Percentiles rank a stretch among this genome's conserved stretches.
Conservation (phyloP, 2,329 filamentous ascomycete species). For the Diaporthe sp. region DNA sequence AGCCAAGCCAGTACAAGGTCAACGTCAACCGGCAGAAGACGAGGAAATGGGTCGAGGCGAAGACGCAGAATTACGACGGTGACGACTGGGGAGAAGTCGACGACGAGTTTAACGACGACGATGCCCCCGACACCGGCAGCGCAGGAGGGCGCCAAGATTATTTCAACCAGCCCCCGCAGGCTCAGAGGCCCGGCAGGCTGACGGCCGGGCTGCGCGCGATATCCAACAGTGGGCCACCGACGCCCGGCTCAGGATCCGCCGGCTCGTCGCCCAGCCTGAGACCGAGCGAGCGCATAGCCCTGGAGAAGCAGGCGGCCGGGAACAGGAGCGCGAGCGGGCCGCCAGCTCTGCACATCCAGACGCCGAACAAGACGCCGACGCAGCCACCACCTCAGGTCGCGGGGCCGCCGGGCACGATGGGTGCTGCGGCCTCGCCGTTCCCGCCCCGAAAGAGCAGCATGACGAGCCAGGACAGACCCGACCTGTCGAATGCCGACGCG, state of each 20-base stretch:
- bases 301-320: constrained; percentile 39
- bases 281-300: constrained; percentile 40
- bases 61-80: constrained; percentile 87
- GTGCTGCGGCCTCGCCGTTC: constrained; percentile 57
- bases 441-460: constrained; percentile 75
- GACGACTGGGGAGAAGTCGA: constrained; percentile 89
- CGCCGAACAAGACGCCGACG: constrained; percentile 35
- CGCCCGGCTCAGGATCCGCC: constrained; percentile 34
- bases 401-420: constrained; percentile 27
- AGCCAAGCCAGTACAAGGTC: constrained; percentile 73
- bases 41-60: constrained; percentile 95
- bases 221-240: constrained; percentile 34
- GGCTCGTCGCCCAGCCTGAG: constrained; percentile 37
- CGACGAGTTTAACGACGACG: constrained; percentile 73
- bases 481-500: constrained; percentile 41
- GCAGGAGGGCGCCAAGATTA: constrained; percentile 28
- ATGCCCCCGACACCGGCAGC: constrained; percentile 59
- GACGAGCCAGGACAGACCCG: constrained; percentile 58
- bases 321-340: constrained; percentile 44
- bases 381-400: constrained; percentile 28
- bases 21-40: constrained; percentile 93
- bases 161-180: constrained; percentile 37
- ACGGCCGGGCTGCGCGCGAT: constrained; percentile 39
- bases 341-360: constrained; percentile 45
- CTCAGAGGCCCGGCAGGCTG: constrained; percentile 38